phyloP scores from a whole-genome alignment of 2,329 filamentous ascomycete genomes.

The Alternaria consortialis region DNA sequence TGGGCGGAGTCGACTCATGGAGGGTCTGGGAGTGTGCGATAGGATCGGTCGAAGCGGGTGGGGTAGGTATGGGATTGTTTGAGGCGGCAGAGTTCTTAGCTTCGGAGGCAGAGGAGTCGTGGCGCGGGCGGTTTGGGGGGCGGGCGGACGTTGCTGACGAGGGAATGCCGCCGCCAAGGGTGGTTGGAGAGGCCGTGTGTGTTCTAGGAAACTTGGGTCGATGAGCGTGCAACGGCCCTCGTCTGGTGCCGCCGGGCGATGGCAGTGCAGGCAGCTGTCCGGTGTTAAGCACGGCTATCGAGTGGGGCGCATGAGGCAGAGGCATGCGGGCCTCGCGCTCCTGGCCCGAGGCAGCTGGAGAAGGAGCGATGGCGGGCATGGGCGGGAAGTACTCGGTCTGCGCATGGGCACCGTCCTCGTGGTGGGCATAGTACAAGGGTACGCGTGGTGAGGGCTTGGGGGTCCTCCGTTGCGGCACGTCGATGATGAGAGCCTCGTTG shows the following conservation, averaged over 20 bases:
- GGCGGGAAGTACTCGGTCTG: slow-evolving; percentile 86
- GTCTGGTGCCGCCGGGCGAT: slow-evolving; percentile 76
- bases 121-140: slow-evolving; percentile 45
- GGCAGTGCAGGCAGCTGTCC: slow-evolving; percentile 83
- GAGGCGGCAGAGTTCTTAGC: slow-evolving; percentile 53
- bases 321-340: slow-evolving; percentile 50
- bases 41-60: slow-evolving; percentile 56
- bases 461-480: slow-evolving; percentile 78
- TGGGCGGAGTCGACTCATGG: slow-evolving; percentile 56
- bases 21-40: slow-evolving; percentile 51
- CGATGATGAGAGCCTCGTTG: slow-evolving; percentile 89
- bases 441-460: slow-evolving; percentile 80
- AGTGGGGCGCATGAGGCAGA: slow-evolving; percentile 57
- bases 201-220: slow-evolving; percentile 72
- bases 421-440: slow-evolving; percentile 61
- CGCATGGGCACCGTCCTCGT: slow-evolving; percentile 72
- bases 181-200: slow-evolving; percentile 83
- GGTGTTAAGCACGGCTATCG: slow-evolving; percentile 82
- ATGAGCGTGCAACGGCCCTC: slow-evolving; percentile 54
- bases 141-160: slow-evolving; percentile 52
- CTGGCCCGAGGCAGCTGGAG: slow-evolving; percentile 50
- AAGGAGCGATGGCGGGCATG: slow-evolving; percentile 58
- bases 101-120: slow-evolving; percentile 55
- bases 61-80: slow-evolving; percentile 65
- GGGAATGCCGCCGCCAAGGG: slow-evolving; percentile 56